phyloP scores from a whole-genome alignment of 805 yeast species.

The Cyberlindnera euphorbiiphila region DNA sequence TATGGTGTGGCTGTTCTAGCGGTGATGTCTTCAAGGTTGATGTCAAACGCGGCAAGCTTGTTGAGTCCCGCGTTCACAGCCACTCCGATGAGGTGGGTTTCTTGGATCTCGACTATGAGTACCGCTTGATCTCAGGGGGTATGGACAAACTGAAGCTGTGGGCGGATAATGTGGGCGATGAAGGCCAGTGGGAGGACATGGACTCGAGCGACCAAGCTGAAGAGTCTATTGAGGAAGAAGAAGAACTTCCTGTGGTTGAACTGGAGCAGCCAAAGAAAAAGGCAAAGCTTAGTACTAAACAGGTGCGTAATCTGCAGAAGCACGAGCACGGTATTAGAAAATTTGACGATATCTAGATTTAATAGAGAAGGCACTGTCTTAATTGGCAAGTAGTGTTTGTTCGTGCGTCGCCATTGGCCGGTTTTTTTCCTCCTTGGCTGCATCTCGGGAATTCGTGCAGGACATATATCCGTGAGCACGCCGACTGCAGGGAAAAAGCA shows the following conservation, averaged over 20 bases:
- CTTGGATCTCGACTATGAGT: slow-evolving; percentile 77
- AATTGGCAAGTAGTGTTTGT: too few relatives aligned
- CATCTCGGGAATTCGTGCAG: too few relatives aligned
- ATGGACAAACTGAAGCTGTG: slow-evolving; percentile 80
- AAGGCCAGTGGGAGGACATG: slow-evolving; percentile 4
- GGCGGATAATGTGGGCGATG: slow-evolving; percentile 38
- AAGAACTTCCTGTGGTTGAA: slow-evolving; percentile 17
- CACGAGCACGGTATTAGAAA: slow-evolving; percentile 62
- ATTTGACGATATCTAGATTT: slow-evolving; percentile 52
- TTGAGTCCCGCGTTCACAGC: slow-evolving; percentile 66
- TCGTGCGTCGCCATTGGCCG: too few relatives aligned
- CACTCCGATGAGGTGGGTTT: slow-evolving; percentile 67
- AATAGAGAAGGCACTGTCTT: too few relatives aligned
- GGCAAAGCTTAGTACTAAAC: slow-evolving; percentile 40
- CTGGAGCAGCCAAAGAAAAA: too few relatives aligned
- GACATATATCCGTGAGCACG: too few relatives aligned
- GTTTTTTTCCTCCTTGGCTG: too few relatives aligned
- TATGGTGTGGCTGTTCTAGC: slow-evolving; percentile 79
- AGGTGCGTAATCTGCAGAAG: slow-evolving; percentile 42
- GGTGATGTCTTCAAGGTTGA: slow-evolving; percentile 70
- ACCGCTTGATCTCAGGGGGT: slow-evolving; percentile 76
- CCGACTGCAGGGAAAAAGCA: too few relatives aligned
- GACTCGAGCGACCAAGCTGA: slow-evolving; percentile 6
- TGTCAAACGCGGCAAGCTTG: slow-evolving; percentile 56
- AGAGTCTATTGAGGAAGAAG: slow-evolving; percentile 20